phyloP scores from a whole-genome alignment of 2,329 filamentous ascomycete genomes.

The Alternaria metachromatica region DNA sequence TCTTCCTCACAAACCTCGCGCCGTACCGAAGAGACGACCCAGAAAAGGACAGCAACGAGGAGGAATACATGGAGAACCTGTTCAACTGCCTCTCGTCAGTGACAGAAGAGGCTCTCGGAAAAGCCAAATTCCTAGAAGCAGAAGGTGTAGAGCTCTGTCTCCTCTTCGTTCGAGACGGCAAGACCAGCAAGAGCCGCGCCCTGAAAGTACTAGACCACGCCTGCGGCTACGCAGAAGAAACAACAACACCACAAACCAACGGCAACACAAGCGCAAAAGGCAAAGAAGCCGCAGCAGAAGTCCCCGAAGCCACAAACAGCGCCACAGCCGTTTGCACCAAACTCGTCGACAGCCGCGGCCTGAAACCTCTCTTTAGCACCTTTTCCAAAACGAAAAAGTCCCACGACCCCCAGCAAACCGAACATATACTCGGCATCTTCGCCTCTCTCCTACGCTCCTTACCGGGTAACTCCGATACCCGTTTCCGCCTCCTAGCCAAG shows the following conservation, averaged over 20 bases:
- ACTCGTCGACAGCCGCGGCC: conserved; percentile 80
- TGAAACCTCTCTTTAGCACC: conserved; percentile 83
- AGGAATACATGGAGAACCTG: conserved; percentile 93
- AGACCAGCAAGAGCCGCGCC: conserved; percentile 78
- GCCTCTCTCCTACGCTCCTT: conserved; percentile 80
- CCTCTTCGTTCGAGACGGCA: conserved; percentile 90
- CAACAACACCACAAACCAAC: conserved; percentile 19
- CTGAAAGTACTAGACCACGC: conserved; percentile 87
- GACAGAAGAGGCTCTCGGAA: conserved; percentile 76
- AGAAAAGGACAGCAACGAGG: conserved; percentile 82
- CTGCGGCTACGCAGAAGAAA: conserved; percentile 59
- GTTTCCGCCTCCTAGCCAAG: conserved; percentile 88
- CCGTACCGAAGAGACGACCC: conserved; percentile 87
- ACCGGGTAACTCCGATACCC: conserved; percentile 75
- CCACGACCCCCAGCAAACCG: conserved; percentile 69
- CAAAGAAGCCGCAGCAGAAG: conserved; percentile 14
- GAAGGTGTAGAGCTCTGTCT: conserved; percentile 91
- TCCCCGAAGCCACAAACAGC: conserved; percentile 24
- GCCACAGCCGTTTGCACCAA: conserved; percentile 72
- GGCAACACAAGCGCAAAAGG: conserved; percentile 21
- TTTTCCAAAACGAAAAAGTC: conserved; percentile 70
- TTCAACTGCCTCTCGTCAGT: conserved; percentile 87
- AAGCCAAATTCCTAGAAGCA: conserved; percentile 81
- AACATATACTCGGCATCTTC: conserved; percentile 87
- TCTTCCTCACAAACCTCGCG: conserved; percentile 81